phyloP scores from a whole-genome alignment of 108 stramenopile genomes.

The Nitzschia putrida region DNA sequence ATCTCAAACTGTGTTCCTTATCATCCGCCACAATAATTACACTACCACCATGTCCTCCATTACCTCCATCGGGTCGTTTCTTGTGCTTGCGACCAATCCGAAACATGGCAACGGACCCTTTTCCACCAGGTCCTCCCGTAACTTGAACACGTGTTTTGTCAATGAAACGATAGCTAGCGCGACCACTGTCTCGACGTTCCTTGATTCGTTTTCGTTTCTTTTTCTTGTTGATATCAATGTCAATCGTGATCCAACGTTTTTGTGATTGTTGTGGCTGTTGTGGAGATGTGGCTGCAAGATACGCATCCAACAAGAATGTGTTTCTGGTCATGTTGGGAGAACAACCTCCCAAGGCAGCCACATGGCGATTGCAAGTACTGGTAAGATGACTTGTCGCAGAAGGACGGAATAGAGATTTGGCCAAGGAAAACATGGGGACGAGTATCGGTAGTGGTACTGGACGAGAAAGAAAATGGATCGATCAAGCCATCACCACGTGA shows the following conservation, averaged over 20 bases:
- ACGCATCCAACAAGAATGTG: no score
- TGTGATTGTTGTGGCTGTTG: constrained; percentile 3
- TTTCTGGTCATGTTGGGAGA: no score
- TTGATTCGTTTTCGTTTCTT: constrained; percentile 18
- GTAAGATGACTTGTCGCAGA: no score
- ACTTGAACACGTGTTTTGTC: constrained; percentile 69
- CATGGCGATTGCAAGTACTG: no score
- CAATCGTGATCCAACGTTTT: background rate
- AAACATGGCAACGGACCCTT: constrained; percentile 63
- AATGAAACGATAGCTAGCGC: constrained; percentile 61
- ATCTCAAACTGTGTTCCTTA: constrained; percentile 55
- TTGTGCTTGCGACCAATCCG: constrained; percentile 54
- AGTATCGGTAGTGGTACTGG: no score
- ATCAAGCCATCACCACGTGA: background rate
- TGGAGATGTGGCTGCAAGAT: no score
- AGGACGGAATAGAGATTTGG: no score
- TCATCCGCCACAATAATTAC: constrained; percentile 77
- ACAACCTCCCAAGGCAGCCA: no score
- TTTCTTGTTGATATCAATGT: background rate
- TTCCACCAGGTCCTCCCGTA: constrained; percentile 74
- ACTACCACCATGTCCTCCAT: constrained; percentile 82
- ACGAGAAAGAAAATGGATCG: background rate
- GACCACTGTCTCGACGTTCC: constrained; percentile 36
- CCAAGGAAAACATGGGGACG: no score
- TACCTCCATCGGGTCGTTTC: constrained; percentile 72